A percentile compares a stretch with the other conserved stretches of the same genome.
Conservation (phyloP, 192 early-diverging fungal genomes). For the Spizellomyces punctatus region DNA sequence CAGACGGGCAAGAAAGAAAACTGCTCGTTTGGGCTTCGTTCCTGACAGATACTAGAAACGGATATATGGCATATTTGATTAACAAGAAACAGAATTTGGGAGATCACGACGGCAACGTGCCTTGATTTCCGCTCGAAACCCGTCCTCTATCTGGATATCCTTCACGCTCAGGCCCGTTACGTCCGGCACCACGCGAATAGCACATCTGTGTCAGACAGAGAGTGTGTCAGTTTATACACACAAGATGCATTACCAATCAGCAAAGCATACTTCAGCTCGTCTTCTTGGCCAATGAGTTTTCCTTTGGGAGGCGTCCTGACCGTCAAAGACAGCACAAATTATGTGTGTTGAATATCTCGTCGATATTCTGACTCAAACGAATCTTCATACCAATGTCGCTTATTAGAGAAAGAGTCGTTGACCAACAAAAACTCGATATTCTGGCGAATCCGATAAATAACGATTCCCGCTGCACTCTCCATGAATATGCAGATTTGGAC, state of each 20-base stretch:
- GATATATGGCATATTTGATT: background rate
- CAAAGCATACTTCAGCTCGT: conserved; percentile 75
- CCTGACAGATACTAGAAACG: conserved; percentile 67
- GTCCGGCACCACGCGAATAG: conserved; percentile 73
- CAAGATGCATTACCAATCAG: background rate
- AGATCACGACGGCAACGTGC: conserved; percentile 9
- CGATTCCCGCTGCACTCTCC: conserved; percentile 25
- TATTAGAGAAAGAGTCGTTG: conserved; percentile 79
- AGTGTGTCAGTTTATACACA: conserved; percentile 4
- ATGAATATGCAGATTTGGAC: background rate
- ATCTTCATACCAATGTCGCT: conserved; percentile 68
- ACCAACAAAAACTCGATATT: conserved; percentile 75
- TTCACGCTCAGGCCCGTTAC: conserved; percentile 70
- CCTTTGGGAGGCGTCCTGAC: conserved; percentile 73
- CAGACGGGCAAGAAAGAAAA: conserved; percentile 78
- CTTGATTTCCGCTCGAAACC: conserved; percentile 76
- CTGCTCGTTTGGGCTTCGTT: conserved; percentile 78
- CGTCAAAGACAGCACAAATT: too few relatives aligned
- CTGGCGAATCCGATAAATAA: conserved; percentile 20
- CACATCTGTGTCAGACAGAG: conserved; percentile 61
- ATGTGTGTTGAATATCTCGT: too few relatives aligned
- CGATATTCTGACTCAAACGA: background rate
- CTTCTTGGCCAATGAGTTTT: conserved; percentile 73
- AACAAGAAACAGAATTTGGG: background rate
- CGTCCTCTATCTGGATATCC: conserved; percentile 68